phyloP scores from a whole-genome alignment of 2,329 filamentous ascomycete species.

The Fusarium pininemorale region DNA sequence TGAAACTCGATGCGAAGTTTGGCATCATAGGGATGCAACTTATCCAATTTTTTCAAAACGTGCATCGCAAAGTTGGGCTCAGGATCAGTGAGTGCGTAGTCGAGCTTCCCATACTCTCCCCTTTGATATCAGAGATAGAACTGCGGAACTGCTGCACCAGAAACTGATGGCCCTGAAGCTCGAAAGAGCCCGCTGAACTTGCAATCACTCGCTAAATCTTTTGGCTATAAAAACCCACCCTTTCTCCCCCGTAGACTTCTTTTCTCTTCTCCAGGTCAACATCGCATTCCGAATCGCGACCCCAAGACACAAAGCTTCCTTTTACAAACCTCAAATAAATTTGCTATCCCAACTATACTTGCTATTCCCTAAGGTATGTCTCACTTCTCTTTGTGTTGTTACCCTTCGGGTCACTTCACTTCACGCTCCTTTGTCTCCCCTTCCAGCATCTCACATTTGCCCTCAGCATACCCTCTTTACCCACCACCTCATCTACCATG shows the following conservation, averaged over 20 bases:
- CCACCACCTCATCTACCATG: fast-evolving
- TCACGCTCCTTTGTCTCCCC: neutral
- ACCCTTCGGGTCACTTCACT: neutral
- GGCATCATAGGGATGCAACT: neutral
- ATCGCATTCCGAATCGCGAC: no score
- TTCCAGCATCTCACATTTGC: neutral
- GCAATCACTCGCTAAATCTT: neutral
- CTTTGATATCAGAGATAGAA: neutral
- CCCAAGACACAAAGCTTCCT: no score
- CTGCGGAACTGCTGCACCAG: neutral
- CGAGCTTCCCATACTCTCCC: neutral
- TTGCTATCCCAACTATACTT: no score
- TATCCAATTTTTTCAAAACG: neutral
- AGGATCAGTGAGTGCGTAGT: neutral
- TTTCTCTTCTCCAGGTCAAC: neutral
- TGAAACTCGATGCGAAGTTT: neutral
- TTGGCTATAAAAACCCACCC: constrained; percentile 7
- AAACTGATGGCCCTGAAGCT: neutral
- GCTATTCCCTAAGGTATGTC: neutral
- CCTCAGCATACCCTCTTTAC: neutral
- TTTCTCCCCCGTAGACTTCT: neutral
- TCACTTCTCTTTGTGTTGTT: neutral
- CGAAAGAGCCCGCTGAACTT: neutral
- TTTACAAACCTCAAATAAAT: no score
- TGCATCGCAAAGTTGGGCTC: neutral